Conservation (phyloP, 805 yeast species). For the Kodamaea hsintzibuensis region DNA sequence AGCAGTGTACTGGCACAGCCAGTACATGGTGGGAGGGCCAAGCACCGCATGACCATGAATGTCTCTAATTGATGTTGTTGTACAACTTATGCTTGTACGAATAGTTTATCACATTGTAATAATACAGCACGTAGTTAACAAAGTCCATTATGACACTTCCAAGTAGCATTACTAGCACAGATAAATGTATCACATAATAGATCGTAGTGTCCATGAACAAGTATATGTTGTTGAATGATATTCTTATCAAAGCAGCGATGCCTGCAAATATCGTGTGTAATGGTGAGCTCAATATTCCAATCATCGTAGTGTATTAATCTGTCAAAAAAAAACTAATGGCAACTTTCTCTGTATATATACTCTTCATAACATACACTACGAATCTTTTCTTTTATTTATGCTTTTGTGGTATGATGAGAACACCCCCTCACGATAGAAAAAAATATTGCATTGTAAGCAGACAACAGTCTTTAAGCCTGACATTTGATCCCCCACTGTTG, state of each 20-base stretch:
- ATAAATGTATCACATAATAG: slow-evolving; percentile 15
- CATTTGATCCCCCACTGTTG: neutral
- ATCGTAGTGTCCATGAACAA: slow-evolving; percentile 14
- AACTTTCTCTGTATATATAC: slow-evolving; percentile 1
- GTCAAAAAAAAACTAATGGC: neutral
- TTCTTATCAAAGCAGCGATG: slow-evolving; percentile 5
- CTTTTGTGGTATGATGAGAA: neutral
- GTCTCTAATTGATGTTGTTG: slow-evolving; percentile 16
- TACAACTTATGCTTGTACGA: slow-evolving; percentile 18
- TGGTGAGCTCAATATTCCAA: slow-evolving; percentile 4
- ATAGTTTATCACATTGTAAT: slow-evolving; percentile 16
- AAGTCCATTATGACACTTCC: slow-evolving; percentile 12
- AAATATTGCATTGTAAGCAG: neutral
- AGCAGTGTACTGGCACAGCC: neutral
- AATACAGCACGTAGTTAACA: slow-evolving; percentile 12
- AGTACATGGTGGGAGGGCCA: neutral
- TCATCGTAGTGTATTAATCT: neutral
- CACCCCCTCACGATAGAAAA: neutral
- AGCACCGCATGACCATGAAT: neutral
- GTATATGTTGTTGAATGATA: slow-evolving; percentile 9
- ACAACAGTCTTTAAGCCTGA: neutral
- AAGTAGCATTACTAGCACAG: slow-evolving; percentile 14
- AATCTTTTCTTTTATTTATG: neutral
- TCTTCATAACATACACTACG: neutral
- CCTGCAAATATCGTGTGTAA: slow-evolving; percentile 8